phyloP scores from a whole-genome alignment of 1,139 yeast species.

The Meyerozyma carpophila region DNA sequence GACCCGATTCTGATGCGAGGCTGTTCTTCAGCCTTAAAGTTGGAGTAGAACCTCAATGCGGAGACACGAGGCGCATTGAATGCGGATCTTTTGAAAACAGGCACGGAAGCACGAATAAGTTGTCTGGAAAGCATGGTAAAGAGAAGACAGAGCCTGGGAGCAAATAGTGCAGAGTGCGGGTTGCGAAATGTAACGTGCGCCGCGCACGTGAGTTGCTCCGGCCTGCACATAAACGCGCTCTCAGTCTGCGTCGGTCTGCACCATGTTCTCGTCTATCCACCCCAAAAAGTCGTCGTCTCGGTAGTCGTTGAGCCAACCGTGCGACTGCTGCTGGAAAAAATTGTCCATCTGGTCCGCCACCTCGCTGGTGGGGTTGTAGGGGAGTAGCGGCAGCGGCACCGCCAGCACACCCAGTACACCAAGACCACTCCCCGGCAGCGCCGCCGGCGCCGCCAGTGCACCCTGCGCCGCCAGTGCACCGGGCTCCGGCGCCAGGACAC shows the following conservation, averaged over 20 bases:
- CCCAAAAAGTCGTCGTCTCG: slow-evolving; percentile 81
- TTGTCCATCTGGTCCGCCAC: slow-evolving; percentile 44
- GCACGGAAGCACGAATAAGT: neutral
- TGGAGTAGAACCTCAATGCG: slow-evolving; percentile 28
- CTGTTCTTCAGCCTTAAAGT: slow-evolving; percentile 53
- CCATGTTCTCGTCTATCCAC: slow-evolving; percentile 76
- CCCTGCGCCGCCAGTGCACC: slow-evolving; percentile 3
- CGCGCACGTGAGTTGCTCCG: neutral
- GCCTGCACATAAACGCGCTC: too few relatives aligned
- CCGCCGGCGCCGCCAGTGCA: slow-evolving; percentile 1
- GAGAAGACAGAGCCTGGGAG: neutral
- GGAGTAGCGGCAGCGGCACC: slow-evolving; percentile 9
- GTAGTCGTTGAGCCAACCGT: slow-evolving; percentile 70
- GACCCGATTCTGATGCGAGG: slow-evolving; percentile 69
- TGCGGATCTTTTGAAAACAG: neutral
- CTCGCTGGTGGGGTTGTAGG: slow-evolving; percentile 9
- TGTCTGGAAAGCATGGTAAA: neutral
- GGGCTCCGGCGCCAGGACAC: slow-evolving; percentile 1
- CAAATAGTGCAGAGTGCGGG: neutral
- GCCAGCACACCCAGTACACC: slow-evolving; percentile 8
- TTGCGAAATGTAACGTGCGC: neutral
- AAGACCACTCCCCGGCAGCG: too few relatives aligned
- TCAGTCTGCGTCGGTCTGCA: too few relatives aligned
- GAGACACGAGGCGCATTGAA: neutral
- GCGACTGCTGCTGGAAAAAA: slow-evolving; percentile 74